Conservation (phyloP, 108 stramenopile genomes). For the Nitzschia palea region DNA sequence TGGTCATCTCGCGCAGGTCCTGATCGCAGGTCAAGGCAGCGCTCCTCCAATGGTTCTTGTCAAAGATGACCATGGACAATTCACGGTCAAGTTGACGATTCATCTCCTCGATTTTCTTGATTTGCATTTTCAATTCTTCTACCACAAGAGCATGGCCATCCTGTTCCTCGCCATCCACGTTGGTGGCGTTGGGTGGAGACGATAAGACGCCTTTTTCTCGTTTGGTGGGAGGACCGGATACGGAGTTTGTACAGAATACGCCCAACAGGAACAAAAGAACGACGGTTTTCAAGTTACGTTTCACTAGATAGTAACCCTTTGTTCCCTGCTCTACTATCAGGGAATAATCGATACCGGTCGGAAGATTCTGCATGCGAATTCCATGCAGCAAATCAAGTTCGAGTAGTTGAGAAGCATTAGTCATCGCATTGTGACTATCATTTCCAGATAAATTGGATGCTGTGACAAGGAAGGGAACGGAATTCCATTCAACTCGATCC, state of each 20-base stretch:
- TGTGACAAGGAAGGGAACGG: no score
- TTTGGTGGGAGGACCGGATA: neutral
- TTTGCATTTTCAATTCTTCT: neutral
- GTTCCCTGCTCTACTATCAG: neutral
- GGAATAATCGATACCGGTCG: neutral
- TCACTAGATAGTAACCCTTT: constrained; percentile 11
- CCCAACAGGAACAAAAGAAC: constrained; percentile 1
- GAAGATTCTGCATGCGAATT: neutral
- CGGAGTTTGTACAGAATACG: neutral
- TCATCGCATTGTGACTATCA: no score
- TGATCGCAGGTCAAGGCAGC: neutral
- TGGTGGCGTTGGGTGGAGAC: neutral
- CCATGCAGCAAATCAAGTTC: no score
- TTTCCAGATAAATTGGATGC: no score
- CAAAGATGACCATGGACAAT: neutral
- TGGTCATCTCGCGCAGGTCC: neutral
- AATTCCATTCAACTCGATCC: no score
- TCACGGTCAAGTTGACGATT: neutral
- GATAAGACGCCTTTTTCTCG: neutral
- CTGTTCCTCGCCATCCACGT: neutral
- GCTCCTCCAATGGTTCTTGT: constrained; percentile 4
- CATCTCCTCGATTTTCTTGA: constrained; percentile 1
- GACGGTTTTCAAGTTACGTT: constrained; percentile 10
- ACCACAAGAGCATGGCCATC: neutral
- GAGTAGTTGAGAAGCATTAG: no score